Conservation (phyloP, 345 rosid genomes). For the Eucalyptus sp. region DNA sequence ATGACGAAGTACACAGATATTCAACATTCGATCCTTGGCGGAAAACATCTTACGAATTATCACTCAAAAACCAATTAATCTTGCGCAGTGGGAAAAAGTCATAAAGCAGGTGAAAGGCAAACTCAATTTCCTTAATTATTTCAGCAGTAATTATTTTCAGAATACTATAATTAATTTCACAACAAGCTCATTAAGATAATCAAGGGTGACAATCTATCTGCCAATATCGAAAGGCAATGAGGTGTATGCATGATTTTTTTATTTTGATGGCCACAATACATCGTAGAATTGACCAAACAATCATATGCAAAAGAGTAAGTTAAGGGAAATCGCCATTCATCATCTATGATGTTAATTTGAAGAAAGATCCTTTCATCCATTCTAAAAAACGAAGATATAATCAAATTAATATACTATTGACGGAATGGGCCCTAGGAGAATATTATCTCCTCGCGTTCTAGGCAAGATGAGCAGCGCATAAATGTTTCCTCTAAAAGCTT, state of each 20-base stretch:
- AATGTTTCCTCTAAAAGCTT: too few relatives aligned
- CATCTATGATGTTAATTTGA: not conserved
- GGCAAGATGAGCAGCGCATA: too few relatives aligned
- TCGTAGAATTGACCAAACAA: not conserved
- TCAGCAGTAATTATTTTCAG: not conserved
- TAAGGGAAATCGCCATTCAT: not conserved
- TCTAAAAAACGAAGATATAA: not conserved
- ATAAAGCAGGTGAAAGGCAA: not conserved
- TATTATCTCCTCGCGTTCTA: not conserved
- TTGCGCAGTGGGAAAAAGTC: not conserved
- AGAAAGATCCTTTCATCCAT: not conserved
- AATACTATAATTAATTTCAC: not conserved
- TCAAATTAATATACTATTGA: too few relatives aligned
- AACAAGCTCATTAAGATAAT: not conserved
- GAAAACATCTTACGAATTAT: not conserved
- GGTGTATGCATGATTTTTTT: not conserved
- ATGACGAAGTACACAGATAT: not conserved
- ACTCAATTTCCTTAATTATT: not conserved
- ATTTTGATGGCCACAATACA: not conserved
- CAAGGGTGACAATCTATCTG: not conserved
- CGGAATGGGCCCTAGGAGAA: not conserved
- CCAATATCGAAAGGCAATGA: not conserved
- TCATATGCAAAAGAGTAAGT: not conserved
- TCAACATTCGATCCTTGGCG: not conserved
- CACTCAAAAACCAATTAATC: not conserved